Base-by-base conservation (phyloP, 805 yeast species). In the Yarrowia yakushimensis region DNA sequence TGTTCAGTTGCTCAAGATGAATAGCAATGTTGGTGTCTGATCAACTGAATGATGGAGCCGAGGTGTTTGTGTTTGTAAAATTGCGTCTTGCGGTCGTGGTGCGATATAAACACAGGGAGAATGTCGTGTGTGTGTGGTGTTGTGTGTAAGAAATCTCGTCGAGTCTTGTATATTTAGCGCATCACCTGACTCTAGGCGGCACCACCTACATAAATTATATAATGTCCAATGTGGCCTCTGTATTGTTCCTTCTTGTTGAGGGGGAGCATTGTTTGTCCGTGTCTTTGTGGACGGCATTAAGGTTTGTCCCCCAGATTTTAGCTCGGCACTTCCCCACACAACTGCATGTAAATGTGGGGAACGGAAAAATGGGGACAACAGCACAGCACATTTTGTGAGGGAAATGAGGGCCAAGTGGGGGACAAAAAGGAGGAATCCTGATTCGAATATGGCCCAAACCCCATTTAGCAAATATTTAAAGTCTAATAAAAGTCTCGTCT, bases 301-400 rank as follows among this genome's bases (percentile, higher is more conserved):
- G 41, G 22, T 48, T 18, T 48, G 55, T n/a, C n/a, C 28, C 22
- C 30, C 57, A 33, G 31, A 25, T n/a, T 33, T 48, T 23, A 48
- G 41, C 57, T 48, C 57, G 34, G 20, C 57, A 48, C 23, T 48
- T 48, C 57, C 57, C 57, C 57, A 48, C 57, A 48, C 57, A 48
- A 48, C 57, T 48, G 57, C 57, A 48, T 48, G 57, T 20, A 33
- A 48, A 48, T 48, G 57, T 48, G 57, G 57, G 57, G 57, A 48
- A 48, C 30, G 20, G 41, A 33, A 22, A 17, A 45, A 45, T 27
- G 50, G 22, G 12, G 15, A 13, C 30, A 31, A 42, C 46, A 36
- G 10, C 41, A 36, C 41, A 11, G 23, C 41, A 25, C 27, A 25
- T 25, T 25, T 5, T 8, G 27, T 25, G 27, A 4, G 8, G n/a